phyloP scores from a whole-genome alignment of 1,284 basidiomycete genomes.

The Clitocybe nebularis region DNA sequence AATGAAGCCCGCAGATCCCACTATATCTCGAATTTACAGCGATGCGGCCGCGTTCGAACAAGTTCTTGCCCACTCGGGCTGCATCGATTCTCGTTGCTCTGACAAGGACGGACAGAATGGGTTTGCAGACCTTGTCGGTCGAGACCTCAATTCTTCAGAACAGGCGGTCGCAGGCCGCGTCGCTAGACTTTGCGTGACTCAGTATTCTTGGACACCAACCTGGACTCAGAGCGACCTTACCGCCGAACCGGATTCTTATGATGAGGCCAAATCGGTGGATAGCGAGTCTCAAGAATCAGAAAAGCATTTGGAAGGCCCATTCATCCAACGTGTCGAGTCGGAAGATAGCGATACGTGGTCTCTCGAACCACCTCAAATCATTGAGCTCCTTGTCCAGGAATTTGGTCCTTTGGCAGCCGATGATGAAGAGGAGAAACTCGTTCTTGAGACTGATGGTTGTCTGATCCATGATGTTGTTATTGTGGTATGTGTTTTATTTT shows the following conservation, averaged over 20 bases:
- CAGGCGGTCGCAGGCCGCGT: conserved; percentile 28
- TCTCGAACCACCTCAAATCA: conserved; percentile 34
- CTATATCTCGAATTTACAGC: conserved; percentile 30
- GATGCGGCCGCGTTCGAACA: conserved; percentile 36
- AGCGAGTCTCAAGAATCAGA: conserved; percentile 15
- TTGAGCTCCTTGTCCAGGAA: conserved; percentile 40
- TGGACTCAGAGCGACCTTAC: conserved; percentile 24
- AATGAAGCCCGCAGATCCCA: conserved; percentile 12
- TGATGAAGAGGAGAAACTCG: conserved; percentile 46
- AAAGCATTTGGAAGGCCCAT: conserved; percentile 8
- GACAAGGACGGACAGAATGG: conserved; percentile 22
- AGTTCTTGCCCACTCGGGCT: conserved; percentile 25
- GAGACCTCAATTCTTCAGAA: conserved; percentile 33
- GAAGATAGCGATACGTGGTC: conserved; percentile 25
- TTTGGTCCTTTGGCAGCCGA: conserved; percentile 41
- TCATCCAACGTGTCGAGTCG: conserved; percentile 15
- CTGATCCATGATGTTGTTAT: conserved; percentile 47
- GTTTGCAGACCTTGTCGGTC: conserved; percentile 37
- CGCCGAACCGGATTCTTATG: conserved; percentile 22
- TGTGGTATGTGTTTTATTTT: conserved; percentile 30
- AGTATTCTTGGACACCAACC: conserved; percentile 26
- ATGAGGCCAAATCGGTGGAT: conserved; percentile 21
- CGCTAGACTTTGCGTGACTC: conserved; percentile 33
- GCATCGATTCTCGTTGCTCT: conserved; percentile 17
- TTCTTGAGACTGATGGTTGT: conserved; percentile 52